phyloP scores from a whole-genome alignment of 495 filamentous ascomycete genomes.

The Talaromyces borbonicus region DNA sequence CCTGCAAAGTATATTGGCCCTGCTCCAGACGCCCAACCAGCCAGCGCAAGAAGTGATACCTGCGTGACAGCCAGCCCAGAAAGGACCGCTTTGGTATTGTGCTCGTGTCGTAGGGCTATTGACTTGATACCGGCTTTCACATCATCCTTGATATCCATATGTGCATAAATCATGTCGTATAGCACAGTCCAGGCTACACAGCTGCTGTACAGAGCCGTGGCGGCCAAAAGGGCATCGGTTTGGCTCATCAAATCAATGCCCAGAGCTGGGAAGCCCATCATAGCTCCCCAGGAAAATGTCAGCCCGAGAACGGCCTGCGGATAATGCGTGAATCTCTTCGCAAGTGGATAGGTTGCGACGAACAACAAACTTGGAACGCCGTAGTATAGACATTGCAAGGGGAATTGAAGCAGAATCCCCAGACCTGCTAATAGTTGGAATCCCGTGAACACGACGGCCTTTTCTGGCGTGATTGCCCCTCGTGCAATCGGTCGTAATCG shows the following conservation, averaged over 20 bases:
- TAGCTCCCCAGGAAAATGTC: slow-evolving; percentile 94
- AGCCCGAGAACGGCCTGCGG: slow-evolving; percentile 86
- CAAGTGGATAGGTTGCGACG: slow-evolving; percentile 78
- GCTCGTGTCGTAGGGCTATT: slow-evolving; percentile 82
- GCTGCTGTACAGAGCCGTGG: slow-evolving; percentile 68
- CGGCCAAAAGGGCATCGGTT: slow-evolving; percentile 50
- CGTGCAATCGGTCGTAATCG: slow-evolving; percentile 82
- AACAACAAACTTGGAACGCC: slow-evolving; percentile 76
- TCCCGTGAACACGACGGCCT: slow-evolving; percentile 74
- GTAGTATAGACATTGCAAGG: slow-evolving; percentile 72
- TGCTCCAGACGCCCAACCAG: slow-evolving; percentile 61
- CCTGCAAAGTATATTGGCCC: slow-evolving; percentile 80
- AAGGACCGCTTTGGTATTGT: slow-evolving; percentile 78
- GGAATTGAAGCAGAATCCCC: slow-evolving; percentile 77
- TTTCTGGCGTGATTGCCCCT: slow-evolving; percentile 63
- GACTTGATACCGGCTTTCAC: slow-evolving; percentile 88
- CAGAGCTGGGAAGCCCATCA: slow-evolving; percentile 92
- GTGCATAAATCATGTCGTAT: slow-evolving; percentile 98
- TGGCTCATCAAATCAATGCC: slow-evolving; percentile 71
- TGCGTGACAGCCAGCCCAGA: slow-evolving; percentile 66
- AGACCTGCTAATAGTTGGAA: slow-evolving; percentile 73
- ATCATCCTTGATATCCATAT: slow-evolving; percentile 97
- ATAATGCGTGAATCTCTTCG: slow-evolving; percentile 90
- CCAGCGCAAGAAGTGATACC: slow-evolving; percentile 66
- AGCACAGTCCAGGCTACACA: slow-evolving; percentile 90